A percentile compares a stretch with the other conserved stretches of the same genome.
phyloP scores from a whole-genome alignment of 1,284 basidiomycete species.

The Irpex sp. region DNA sequence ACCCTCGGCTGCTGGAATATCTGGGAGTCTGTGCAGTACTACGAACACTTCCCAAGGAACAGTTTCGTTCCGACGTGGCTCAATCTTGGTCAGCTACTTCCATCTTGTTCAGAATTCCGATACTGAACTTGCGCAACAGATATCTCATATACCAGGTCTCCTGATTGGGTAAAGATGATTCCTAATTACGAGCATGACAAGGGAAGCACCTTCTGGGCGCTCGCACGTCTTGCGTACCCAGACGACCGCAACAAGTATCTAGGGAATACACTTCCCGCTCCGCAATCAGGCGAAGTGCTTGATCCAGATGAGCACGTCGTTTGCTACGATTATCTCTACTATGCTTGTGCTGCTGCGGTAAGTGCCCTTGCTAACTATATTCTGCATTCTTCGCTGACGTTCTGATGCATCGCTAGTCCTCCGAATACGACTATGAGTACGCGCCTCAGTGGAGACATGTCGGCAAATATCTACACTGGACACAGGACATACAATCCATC shows the following conservation, averaged over 20 bases:
- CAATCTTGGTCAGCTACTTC: slow-evolving; percentile 41
- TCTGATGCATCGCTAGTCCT: slow-evolving; percentile 26
- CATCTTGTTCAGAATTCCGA: background rate
- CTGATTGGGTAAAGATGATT: slow-evolving; percentile 38
- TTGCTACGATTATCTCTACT: slow-evolving; percentile 56
- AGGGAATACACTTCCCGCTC: slow-evolving; percentile 33
- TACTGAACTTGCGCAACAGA: slow-evolving; percentile 27
- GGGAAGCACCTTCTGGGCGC: slow-evolving; percentile 42
- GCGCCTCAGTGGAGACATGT: slow-evolving; percentile 49
- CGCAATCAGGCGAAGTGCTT: slow-evolving; percentile 27
- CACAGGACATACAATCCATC: slow-evolving; percentile 32
- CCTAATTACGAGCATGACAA: slow-evolving; percentile 36
- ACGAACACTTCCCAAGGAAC: slow-evolving; percentile 41
- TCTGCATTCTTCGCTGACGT: slow-evolving; percentile 1
- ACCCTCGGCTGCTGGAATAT: slow-evolving; percentile 70
- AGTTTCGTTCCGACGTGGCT: slow-evolving; percentile 42
- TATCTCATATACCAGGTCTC: slow-evolving; percentile 45
- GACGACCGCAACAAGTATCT: slow-evolving; percentile 33
- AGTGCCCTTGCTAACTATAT: slow-evolving; percentile 6
- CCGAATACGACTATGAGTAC: slow-evolving; percentile 42
- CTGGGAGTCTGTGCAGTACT: slow-evolving; percentile 50
- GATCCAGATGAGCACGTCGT: slow-evolving; percentile 50
- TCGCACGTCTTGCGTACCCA: slow-evolving; percentile 43
- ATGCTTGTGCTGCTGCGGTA: slow-evolving; percentile 34
- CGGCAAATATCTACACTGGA: slow-evolving; percentile 43